Base-by-base conservation (phyloP, 192 early-diverging fungal species). In the Rhizophlyctis rosea region DNA sequence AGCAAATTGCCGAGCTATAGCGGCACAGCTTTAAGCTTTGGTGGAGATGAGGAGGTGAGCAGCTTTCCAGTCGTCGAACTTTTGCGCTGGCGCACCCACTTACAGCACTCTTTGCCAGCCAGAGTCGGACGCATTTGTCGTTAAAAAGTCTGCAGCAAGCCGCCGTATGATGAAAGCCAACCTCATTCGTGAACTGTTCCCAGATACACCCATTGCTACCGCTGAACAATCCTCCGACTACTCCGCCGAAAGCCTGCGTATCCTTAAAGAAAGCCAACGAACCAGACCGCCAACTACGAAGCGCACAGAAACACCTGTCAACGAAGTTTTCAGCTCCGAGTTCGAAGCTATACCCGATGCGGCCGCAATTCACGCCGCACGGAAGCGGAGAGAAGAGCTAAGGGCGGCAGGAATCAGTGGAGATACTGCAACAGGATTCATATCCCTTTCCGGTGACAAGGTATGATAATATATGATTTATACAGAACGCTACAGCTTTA, bases 101-200 rank as follows among this genome's bases (percentile, higher is more conserved):
- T 36, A 21, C 24, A 33, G 28, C 33, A 34, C 18, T 64, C 25
- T 50, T 44, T 31, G 32, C 29, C 18, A 57, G 56, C 18, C 0
- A 39, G 48, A 39, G 59, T 50, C 18, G n/a, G 62, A 50, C 14
- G 25, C 56, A 2, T 62, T 72, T 44, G 39, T 32, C 3, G 36
- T 65, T 28, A 72, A 74, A 51, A 70, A 70, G 50, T 51, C 62
- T 16, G 49, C 72, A 23, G 72, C 67, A n/a, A 71, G 68, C 53
- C 23, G 34, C 9, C 59, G 67, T 2, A 70, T 74, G 64, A 44
- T 56, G 27, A 69, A 65, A 44, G 69, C 66, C 18, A 64, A 74
- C 35, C 51, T 70, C 25, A 71, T 71, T 49, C 62, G 68, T 16
- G 68, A 69, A 4, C 28, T 64, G 5, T 21, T 65, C 14, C 67